Evolutionary conservation across 495 filamentous ascomycete genomes (phyloP), one percentile per base, ranked within the genome.

Genomic region (Xylaria intraflava): DNA sequence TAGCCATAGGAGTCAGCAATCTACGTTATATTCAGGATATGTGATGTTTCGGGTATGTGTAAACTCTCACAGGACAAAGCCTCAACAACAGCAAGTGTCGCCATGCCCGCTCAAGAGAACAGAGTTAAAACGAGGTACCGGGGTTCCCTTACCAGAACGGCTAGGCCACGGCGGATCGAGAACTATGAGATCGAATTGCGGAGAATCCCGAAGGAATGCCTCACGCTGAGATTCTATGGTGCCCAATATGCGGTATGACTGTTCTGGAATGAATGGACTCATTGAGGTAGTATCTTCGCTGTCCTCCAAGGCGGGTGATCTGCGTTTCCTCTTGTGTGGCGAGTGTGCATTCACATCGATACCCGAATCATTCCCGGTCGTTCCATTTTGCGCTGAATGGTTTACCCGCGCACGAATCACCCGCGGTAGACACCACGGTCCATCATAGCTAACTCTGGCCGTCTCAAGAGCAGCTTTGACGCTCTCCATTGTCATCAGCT

Each of bases 141-240:
- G 11, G n/a, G 17, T 38, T 38, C 11, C 35, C 35, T 38, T 38
- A 38, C 35, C 35, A 20, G 90, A 95, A n/a, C 81, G 78, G 62
- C 95, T 96, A 2, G 89, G 85, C 92, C 92, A 98, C 2, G 93
- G 93, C 17, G 93, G 93, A 65, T 97, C 93, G 7, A 97, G 77
- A 22, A 96, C 68, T 42, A 96, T 79, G 33, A 96, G 72, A 64
- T 92, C 77, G 70, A 96, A 95, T 48, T 72, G 69, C 22, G 71
- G 72, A 12, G 71, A 66, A 14, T 55, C 26, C 26, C 53, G 45
- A 3, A 68, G 51, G 52, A 79, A 72, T 2, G 38, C 33, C 6
- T 54, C 33, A 2, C 66, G 59, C 27, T 60, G 64, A 7, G 63
- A 59, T n/a, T 62, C 49, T 52, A 79, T 68, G 35, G 65, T 71